Evolutionary conservation across 129 eudicot species (phyloP).

Genomic region (Helichrysum umbraculigerum): DNA sequence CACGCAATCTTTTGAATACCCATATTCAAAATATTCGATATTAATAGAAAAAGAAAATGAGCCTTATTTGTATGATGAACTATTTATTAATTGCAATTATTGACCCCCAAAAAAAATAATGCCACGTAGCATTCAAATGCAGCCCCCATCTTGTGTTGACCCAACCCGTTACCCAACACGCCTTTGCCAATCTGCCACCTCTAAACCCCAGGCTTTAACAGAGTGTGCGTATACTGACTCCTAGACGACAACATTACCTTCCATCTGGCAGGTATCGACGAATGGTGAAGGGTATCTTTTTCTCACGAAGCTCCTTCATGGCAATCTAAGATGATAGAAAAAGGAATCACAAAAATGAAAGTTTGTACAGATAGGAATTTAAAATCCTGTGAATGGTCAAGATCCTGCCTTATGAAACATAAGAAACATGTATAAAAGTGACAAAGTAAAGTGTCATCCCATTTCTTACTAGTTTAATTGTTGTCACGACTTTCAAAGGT

Average conservation of each 20-base stretch:
- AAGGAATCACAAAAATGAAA: neutral
- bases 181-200: no score
- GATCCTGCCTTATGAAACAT: neutral
- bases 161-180: no score
- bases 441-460: neutral
- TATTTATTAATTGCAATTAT: no score
- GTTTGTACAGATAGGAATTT: neutral
- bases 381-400: neutral
- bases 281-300: constrained; percentile 88
- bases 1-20: no score
- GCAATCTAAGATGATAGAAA: constrained; percentile 59
- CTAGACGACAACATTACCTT: constrained; percentile 45
- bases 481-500: neutral
- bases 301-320: constrained; percentile 85
- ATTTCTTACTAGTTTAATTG: neutral
- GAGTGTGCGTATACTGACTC: neutral
- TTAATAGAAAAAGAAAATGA: no score
- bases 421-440: neutral
- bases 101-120: no score
- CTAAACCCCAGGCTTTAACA: no score
- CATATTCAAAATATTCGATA: no score
- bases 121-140: no score
- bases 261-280: constrained; percentile 95
- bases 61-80: no score
- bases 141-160: no score